Base-by-base conservation (phyloP, 192 early-diverging fungal species). In the Mortierella hygrophila region DNA sequence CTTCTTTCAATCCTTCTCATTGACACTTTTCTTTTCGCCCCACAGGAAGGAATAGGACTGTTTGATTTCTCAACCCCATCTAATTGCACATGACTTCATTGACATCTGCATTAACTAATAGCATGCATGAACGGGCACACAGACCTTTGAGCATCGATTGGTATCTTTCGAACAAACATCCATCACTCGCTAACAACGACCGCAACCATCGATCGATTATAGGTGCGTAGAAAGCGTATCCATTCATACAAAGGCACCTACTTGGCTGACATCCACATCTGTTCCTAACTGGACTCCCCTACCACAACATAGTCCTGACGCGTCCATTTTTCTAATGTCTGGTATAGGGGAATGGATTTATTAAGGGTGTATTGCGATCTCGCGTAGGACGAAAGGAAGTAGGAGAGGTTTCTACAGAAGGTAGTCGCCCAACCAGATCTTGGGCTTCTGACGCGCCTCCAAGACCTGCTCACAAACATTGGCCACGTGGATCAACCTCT, bases 401-500 rank as follows among this genome's bases (percentile, higher is more conserved):
- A 57, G 23, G 9, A 60, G 10, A 7, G n/a, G 55, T 0, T 13
- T n/a, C 47, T 78, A 77, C 71, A 77, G 32, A 3, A 41, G 16
- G 42, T 81, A 77, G 35, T 81, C 70, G 1, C 84, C 84, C 54
- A 81, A 20, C 84, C 84, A 86, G 49, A 86, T 76, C 74, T 86
- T 85, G 60, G 89, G 90, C 70, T 85, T 79, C n/a, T 76, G 82
- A 41, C 89, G 88, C 20, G 80, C 41, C 38, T 82, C 88, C 26
- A 90, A 81, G 0, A 90, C 75, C 42, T 85, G 75, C 70, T 95
- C 94, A 41, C 88, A 89, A 2, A 89, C 85, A 72, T 88, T 90
- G 4, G 93, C 94, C 55, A 95, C 81, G 26, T 93, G 84, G 32
- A 94, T 86, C 7, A 95, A 82, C 23, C 90, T 47, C 55, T 88